A percentile compares a stretch with the other conserved stretches of the same genome.
Conservation (phyloP, 257 asterid genomes). For the Dorcoceras hygrometricum region DNA sequence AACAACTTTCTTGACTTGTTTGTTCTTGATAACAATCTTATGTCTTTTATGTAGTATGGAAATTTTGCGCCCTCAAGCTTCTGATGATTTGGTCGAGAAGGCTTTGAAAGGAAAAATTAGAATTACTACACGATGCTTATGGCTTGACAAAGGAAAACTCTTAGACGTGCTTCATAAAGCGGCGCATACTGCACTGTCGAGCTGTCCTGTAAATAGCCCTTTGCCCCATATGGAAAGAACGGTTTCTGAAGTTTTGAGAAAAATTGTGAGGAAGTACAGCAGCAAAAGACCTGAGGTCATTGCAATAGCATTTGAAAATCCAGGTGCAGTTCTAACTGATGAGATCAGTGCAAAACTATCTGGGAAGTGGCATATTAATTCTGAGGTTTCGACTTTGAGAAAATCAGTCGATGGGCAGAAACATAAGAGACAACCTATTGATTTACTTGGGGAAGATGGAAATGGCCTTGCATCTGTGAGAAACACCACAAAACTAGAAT, state of each 20-base stretch:
- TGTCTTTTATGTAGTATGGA: slow-evolving; percentile 70
- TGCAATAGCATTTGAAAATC: slow-evolving; percentile 82
- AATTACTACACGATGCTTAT: slow-evolving; percentile 95
- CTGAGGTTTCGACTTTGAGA: slow-evolving; percentile 53
- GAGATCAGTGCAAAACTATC: slow-evolving; percentile 73
- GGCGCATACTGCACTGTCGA: slow-evolving; percentile 89
- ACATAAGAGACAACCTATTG: slow-evolving; percentile 38
- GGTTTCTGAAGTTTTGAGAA: slow-evolving; percentile 86
- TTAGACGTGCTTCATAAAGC: slow-evolving; percentile 94
- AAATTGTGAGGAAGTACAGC: slow-evolving; percentile 87
- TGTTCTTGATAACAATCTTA: slow-evolving; percentile 24
- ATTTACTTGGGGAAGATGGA: slow-evolving; percentile 46
- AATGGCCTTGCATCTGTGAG: slow-evolving; percentile 31
- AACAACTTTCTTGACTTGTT: slow-evolving; percentile 22
- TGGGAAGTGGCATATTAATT: slow-evolving; percentile 46
- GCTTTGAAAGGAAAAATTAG: slow-evolving; percentile 83
- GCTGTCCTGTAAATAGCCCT: slow-evolving; percentile 87
- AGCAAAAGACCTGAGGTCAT: slow-evolving; percentile 94
- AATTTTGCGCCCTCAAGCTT: slow-evolving; percentile 73
- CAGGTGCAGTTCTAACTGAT: slow-evolving; percentile 75
- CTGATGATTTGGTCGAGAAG: slow-evolving; percentile 44
- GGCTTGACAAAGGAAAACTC: slow-evolving; percentile 98
- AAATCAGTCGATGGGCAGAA: slow-evolving; percentile 55
- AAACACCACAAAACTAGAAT: slow-evolving; percentile 36
- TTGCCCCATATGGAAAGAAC: slow-evolving; percentile 87